These are phyloP conservation scores for Fraxinus floribunda DNA, from an alignment of 305 asterid species.

Conservation along the genomic window DNA sequence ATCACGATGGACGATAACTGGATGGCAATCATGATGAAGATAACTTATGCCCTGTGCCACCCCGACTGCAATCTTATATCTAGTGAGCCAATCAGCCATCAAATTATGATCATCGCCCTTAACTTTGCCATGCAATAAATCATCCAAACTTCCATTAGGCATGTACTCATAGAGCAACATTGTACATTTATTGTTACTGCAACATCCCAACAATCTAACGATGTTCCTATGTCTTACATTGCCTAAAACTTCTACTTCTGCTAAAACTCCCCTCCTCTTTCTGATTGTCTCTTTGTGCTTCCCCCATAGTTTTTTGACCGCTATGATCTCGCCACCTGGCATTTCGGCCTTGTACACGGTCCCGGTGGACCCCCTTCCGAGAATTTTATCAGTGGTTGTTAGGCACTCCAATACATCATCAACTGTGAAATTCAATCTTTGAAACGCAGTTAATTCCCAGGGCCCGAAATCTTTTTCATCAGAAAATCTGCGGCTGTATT, in stretches of 20 bases:
- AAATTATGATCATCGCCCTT: conserved; percentile 43
- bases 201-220: conserved; percentile 74
- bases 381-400: conserved; percentile 47
- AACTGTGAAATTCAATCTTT: conserved; percentile 69
- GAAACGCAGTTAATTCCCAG: conserved; percentile 85
- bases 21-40: conserved; percentile 93
- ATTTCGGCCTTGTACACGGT: conserved; percentile 84
- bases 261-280: conserved; percentile 59
- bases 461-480: conserved; percentile 44
- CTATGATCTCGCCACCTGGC: conserved; percentile 90
- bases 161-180: conserved; percentile 88
- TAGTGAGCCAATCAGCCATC: conserved; percentile 68
- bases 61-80: conserved; percentile 76
- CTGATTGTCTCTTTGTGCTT: conserved; percentile 54
- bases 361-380: conserved; percentile 86
- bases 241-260: conserved; percentile 86
- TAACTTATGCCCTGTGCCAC: conserved; percentile 95
- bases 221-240: conserved; percentile 81
- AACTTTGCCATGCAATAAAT: conserved; percentile 69
- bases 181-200: conserved; percentile 57
- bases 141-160: conserved; percentile 89
- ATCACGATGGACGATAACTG: conserved; percentile 84
- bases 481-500: conserved; percentile 40
- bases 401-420: conserved; percentile 65
- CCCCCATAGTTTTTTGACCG: conserved; percentile 80